Evolutionary conservation across 257 asterid genomes (phyloP), one percentile per base, ranked within the genome.

Genomic region (Oldenlandia corymbosa): DNA sequence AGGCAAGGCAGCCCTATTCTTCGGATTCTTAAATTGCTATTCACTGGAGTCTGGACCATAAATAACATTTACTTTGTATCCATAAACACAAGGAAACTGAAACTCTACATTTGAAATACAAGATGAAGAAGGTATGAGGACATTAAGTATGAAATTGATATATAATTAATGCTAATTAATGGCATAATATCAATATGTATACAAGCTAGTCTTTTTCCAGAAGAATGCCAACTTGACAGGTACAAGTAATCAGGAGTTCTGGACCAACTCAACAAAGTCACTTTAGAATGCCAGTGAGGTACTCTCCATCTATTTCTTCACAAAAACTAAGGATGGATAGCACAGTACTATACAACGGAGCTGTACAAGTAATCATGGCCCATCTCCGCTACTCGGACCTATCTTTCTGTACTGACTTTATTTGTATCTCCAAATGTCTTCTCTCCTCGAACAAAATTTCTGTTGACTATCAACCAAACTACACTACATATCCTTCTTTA

Each of bases 371-470:
- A 62, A 24, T 45, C 45, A 23, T 10, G 60, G 43, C 51, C 59
- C 20, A 17, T 41, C 61, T 36, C 60, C 66, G 50, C 11, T 24
- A 24, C 28, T 27, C 23, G 28, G 34, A 58, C 50, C 54, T 37
- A 8, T 31, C 23, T 14, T 66, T 34, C 3, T 26, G n/a, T n/a
- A 46, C 31, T 7, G 49, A 23, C 58, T 53, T 50, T 43, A 62
- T 62, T 37, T 32, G 65, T 18, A 34, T 42, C 45, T 12, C 32
- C 32, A 5, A 23, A 55, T 24, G 36, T 34, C 50, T 30, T 64
- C 63, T 42, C 20, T 34, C 47, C 59, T 34, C 72, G 65, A 36
- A 71, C 80, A 81, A 76, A 76, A 72, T 46, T 65, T 68, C 45
- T 55, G n/a, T 9, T n/a, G 62, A 43, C 45, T 42, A 10, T 21